Evolutionary conservation across 2,329 filamentous ascomycete species (phyloP).

Genomic region (Aureobasidium mangrovei): DNA sequence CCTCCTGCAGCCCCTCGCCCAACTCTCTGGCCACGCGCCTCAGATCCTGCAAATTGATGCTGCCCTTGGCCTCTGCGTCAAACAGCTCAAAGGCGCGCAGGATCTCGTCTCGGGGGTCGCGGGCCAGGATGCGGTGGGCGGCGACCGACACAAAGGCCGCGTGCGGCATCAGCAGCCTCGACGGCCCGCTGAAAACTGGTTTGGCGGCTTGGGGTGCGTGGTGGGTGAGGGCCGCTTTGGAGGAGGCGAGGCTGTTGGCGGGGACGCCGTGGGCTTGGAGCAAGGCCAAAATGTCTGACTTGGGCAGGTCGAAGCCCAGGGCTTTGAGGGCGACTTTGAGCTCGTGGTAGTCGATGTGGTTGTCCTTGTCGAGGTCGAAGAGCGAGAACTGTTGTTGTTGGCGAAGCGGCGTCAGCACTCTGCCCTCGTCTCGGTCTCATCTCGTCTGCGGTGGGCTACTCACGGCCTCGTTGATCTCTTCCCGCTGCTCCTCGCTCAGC

Average conservation of each 20-base stretch:
- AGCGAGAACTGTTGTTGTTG: conserved; percentile 63
- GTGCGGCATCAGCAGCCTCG: conserved; percentile 62
- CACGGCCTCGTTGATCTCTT: conserved; percentile 91
- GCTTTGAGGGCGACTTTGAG: conserved; percentile 94
- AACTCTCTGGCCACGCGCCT: conserved; percentile 80
- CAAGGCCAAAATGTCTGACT: conserved; percentile 72
- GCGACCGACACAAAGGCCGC: conserved; percentile 64
- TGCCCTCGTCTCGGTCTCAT: conserved; percentile 4
- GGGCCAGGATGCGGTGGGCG: conserved; percentile 67
- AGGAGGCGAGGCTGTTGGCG: conserved; percentile 19
- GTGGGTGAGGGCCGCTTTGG: conserved; percentile 33
- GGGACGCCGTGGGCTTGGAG: conserved; percentile 73
- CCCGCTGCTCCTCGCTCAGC: conserved; percentile 55
- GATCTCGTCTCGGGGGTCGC: conserved; percentile 87
- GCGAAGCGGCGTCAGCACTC: not conserved
- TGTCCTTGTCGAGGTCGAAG: conserved; percentile 94
- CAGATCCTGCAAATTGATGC: conserved; percentile 82
- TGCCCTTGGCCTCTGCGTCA: conserved; percentile 83
- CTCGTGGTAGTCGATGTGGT: conserved; percentile 93
- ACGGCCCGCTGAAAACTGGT: conserved; percentile 35
- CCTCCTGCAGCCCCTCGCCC: conserved; percentile 85
- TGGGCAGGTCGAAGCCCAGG: conserved; percentile 84
- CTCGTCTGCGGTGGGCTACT: conserved; percentile 27
- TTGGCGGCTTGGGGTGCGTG: conserved; percentile 16
- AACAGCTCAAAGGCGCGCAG: conserved; percentile 86